These are phyloP conservation scores for Pyrenochaeta sp. DNA, from an alignment of 2,329 filamentous ascomycete species.

Conservation along the genomic window DNA sequence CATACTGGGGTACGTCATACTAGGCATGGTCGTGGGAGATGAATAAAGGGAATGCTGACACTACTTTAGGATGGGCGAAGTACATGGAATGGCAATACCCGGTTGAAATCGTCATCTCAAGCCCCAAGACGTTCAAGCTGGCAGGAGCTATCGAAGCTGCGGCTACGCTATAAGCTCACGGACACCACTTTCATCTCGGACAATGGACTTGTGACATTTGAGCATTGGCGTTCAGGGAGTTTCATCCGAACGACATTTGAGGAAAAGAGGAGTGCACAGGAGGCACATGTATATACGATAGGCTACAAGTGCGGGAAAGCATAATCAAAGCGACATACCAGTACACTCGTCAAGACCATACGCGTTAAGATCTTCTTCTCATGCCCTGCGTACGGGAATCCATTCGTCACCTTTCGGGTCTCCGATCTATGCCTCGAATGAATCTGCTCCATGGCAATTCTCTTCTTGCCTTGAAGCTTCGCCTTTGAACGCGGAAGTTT, in stretches of 20 bases:
- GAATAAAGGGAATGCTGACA: constrained; percentile 3
- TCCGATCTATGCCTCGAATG: constrained; percentile 11
- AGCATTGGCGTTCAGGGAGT: constrained; percentile 18
- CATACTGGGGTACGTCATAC: constrained; percentile 84
- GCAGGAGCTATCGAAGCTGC: constrained; percentile 58
- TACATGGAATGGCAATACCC: constrained; percentile 96
- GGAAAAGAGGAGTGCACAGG: no score
- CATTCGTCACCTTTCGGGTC: constrained; percentile 2
- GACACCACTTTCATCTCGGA: no score
- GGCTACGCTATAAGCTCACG: constrained; percentile 46
- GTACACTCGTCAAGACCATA: neutral
- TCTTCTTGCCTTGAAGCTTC: no score
- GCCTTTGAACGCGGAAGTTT: no score
- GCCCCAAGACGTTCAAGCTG: constrained; percentile 55
- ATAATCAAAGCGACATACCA: neutral
- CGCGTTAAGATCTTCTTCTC: neutral
- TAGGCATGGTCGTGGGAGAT: neutral
- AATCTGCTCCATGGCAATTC: constrained; percentile 61
- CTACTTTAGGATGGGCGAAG: constrained; percentile 82
- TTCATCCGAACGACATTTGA: neutral
- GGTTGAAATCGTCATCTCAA: constrained; percentile 72
- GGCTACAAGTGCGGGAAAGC: no score
- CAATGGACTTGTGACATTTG: constrained; percentile 3
- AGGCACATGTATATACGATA: no score
- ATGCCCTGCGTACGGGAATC: neutral